These are phyloP conservation scores for Cryptomeria japonica DNA, from an alignment of 75 land plant genomes.

Conservation along the genomic window DNA sequence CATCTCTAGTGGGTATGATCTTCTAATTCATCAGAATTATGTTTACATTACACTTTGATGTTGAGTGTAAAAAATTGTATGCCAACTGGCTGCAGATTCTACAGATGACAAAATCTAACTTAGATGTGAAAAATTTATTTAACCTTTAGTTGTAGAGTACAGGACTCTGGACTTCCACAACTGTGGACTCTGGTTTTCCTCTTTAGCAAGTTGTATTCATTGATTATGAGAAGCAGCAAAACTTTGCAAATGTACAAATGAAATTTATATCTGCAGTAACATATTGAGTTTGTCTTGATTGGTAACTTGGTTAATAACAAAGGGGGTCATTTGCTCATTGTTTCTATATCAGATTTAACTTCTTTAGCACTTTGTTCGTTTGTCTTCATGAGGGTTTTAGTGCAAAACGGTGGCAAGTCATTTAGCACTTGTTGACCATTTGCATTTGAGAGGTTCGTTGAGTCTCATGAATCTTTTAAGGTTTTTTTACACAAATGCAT, in stretches of 20 bases:
- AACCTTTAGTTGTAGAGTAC: constrained; percentile 9
- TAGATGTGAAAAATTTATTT: neutral
- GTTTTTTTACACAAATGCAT: neutral
- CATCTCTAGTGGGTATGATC: neutral
- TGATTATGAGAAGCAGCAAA: neutral
- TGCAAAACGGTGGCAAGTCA: neutral
- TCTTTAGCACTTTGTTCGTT: neutral
- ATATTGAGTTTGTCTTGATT: neutral
- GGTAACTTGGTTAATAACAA: neutral
- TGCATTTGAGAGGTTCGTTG: no score
- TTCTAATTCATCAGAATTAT: neutral
- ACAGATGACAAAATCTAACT: neutral
- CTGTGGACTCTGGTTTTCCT: neutral
- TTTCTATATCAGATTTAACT: neutral
- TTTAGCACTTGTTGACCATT: neutral
- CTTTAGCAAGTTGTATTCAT: neutral
- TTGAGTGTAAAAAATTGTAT: neutral
- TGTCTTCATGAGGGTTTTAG: neutral
- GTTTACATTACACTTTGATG: neutral
- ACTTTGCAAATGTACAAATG: constrained; percentile 5
- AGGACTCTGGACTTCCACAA: neutral
- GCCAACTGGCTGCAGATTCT: neutral
- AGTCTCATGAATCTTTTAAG: neutral
- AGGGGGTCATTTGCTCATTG: neutral
- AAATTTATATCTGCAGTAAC: neutral